Conservation (phyloP, 106 monocot genomes). For the Gastrodia elata region DNA sequence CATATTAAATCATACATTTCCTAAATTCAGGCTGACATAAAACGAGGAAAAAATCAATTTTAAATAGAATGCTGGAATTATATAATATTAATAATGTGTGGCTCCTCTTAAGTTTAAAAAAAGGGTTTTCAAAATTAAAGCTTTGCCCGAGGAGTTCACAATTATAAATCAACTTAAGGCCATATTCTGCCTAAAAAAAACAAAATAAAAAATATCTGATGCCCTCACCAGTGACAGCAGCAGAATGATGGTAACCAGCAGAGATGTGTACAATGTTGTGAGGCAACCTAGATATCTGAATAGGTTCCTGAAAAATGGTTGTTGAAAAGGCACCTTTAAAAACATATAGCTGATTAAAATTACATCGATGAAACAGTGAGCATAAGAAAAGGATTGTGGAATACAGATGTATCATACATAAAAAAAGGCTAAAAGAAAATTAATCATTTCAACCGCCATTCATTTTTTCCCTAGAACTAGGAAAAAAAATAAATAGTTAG, state of each 20-base stretch:
- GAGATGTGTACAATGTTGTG: slow-evolving; percentile 51
- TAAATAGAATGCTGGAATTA: not conserved
- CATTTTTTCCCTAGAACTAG: not conserved
- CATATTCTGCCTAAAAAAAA: not conserved
- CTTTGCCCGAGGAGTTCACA: not conserved
- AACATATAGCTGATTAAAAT: not conserved
- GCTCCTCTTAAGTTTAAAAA: not conserved
- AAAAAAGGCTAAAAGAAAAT: not conserved
- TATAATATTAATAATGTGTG: not conserved
- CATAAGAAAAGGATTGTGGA: not conserved
- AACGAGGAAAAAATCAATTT: not conserved
- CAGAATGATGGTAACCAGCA: slow-evolving; percentile 90
- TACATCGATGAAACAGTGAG: not conserved
- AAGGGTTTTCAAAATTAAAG: not conserved
- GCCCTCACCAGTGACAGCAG: slow-evolving; percentile 67
- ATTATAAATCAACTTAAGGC: not conserved
- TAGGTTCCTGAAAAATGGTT: slow-evolving; percentile 39
- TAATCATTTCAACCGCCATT: not conserved
- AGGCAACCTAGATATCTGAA: slow-evolving; percentile 50
- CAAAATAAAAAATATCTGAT: not conserved
- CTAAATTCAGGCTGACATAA: not conserved
- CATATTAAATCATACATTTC: not conserved
- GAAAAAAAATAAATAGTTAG: not conserved
- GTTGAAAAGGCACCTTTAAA: not conserved
- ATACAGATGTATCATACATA: not conserved